Evolutionary conservation across 169 alveolate genomes (phyloP).

Genomic region (Eimeria necatrix): DNA sequence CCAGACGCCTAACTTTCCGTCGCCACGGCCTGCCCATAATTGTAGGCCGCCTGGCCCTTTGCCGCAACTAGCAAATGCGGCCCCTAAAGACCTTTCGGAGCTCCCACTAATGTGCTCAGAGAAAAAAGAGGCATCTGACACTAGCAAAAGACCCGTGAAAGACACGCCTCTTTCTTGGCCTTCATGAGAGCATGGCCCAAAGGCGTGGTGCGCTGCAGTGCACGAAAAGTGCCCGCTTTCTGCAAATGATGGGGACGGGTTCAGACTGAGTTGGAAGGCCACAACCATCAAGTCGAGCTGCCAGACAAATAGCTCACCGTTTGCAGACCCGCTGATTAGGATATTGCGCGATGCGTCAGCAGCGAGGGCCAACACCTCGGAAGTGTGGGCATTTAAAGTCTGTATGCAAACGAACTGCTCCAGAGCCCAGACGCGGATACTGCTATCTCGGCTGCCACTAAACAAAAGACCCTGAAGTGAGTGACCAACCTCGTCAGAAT

Average conservation of each 20-base stretch:
- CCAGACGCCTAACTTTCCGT: constrained; percentile 72
- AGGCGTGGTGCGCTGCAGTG: not conserved
- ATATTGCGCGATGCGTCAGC: constrained; percentile 67
- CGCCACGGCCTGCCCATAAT: constrained; percentile 76
- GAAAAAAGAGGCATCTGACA: constrained; percentile 21
- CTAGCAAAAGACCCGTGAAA: constrained; percentile 57
- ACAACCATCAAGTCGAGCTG: constrained; percentile 71
- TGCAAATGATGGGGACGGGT: constrained; percentile 40
- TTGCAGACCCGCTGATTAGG: constrained; percentile 78
- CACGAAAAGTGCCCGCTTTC: constrained; percentile 26
- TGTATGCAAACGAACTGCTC: constrained; percentile 79
- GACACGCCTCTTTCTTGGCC: constrained; percentile 55
- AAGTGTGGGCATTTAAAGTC: constrained; percentile 67
- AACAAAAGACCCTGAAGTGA: constrained; percentile 67
- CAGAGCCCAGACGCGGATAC: constrained; percentile 81
- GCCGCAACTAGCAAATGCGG: not conserved
- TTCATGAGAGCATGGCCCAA: not conserved
- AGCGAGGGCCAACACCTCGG: constrained; percentile 80
- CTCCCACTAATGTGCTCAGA: not conserved
- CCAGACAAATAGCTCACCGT: constrained; percentile 81
- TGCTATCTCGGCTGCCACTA: constrained; percentile 80
- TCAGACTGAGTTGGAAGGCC: constrained; percentile 68
- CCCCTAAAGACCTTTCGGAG: not conserved
- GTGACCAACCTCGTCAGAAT: not conserved
- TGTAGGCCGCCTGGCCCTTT: constrained; percentile 32